These are phyloP conservation scores for Podila minutissima DNA, from an alignment of 192 early-diverging fungal genomes.

Conservation along the genomic window DNA sequence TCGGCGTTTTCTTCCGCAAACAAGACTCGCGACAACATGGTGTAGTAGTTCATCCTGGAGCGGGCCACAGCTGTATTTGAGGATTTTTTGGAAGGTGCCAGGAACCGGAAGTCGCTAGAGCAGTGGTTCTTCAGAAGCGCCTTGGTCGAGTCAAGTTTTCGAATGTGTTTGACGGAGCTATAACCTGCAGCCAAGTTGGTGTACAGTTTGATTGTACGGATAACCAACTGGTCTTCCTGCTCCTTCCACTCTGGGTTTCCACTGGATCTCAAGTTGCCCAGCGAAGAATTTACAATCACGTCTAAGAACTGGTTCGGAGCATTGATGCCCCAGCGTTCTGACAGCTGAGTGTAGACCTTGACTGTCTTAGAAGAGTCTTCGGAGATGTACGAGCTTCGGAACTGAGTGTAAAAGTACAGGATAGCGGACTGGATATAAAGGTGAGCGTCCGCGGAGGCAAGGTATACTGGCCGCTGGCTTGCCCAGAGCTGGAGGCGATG, in stretches of 20 bases:
- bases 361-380: conserved; percentile 66
- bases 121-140: conserved; percentile 79
- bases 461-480: conserved; percentile 52
- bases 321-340: conserved; percentile 73
- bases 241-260: conserved; percentile 27
- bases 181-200: conserved; percentile 82
- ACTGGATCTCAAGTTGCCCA: conserved; percentile 33
- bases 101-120: conserved; percentile 74
- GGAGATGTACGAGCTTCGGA: conserved; percentile 82
- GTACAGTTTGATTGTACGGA: conserved; percentile 77
- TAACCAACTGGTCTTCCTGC: conserved; percentile 34
- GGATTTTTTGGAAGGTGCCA: conserved; percentile 51
- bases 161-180: conserved; percentile 76
- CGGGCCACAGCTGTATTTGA: conserved; percentile 32
- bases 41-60: conserved; percentile 78
- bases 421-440: conserved; percentile 66
- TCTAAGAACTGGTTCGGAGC: conserved; percentile 38
- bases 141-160: conserved; percentile 77
- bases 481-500: conserved; percentile 69
- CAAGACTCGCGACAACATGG: conserved; percentile 77
- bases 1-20: conserved; percentile 74
- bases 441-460: conserved; percentile 44
- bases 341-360: conserved; percentile 75
- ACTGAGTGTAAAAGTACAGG: conserved; percentile 78
- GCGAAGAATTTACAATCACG: conserved; percentile 34